Evolutionary conservation across 306 rosid genomes (phyloP).

Genomic region (Cicer chorassanicum): DNA sequence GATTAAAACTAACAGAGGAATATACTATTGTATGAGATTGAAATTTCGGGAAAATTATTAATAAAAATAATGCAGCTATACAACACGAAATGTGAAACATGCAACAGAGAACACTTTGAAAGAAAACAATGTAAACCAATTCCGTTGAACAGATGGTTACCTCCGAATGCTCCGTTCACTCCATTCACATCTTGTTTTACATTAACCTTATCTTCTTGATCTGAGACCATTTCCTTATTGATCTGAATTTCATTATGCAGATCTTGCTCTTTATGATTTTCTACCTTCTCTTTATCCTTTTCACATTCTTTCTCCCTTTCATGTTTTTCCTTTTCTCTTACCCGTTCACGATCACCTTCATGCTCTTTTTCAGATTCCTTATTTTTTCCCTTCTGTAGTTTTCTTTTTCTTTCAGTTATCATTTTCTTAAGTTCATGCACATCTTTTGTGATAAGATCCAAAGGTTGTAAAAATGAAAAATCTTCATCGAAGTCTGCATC

Average conservation of each 20-base stretch:
- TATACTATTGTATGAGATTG: background rate
- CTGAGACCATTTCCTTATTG: slow-evolving; percentile 37
- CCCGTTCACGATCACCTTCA: slow-evolving; percentile 67
- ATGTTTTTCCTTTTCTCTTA: slow-evolving; percentile 75
- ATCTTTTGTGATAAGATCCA: slow-evolving; percentile 94
- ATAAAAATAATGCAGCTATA: slow-evolving; percentile 2
- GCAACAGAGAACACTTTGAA: slow-evolving; percentile 35
- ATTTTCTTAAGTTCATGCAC: slow-evolving; percentile 78
- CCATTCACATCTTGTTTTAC: slow-evolving; percentile 44
- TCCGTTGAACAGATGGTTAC: slow-evolving; percentile 36
- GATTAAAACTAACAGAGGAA: slow-evolving; percentile 25
- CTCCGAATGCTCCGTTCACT: slow-evolving; percentile 46
- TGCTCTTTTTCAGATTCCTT: slow-evolving; percentile 71
- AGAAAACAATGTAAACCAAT: slow-evolving; percentile 29
- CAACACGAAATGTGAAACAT: slow-evolving; percentile 35
- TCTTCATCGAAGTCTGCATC: slow-evolving; percentile 91
- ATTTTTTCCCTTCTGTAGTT: slow-evolving; percentile 63
- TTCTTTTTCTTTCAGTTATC: slow-evolving; percentile 74
- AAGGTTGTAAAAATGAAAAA: slow-evolving; percentile 88
- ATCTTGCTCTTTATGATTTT: slow-evolving; percentile 67
- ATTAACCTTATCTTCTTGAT: slow-evolving; percentile 45
- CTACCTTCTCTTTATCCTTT: slow-evolving; percentile 66
- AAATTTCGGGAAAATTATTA: slow-evolving; percentile 12
- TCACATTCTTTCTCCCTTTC: slow-evolving; percentile 68
- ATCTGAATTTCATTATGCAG: slow-evolving; percentile 48